Base-by-base conservation (phyloP, 345 rosid species). In the Euphorbia lathyris region DNA sequence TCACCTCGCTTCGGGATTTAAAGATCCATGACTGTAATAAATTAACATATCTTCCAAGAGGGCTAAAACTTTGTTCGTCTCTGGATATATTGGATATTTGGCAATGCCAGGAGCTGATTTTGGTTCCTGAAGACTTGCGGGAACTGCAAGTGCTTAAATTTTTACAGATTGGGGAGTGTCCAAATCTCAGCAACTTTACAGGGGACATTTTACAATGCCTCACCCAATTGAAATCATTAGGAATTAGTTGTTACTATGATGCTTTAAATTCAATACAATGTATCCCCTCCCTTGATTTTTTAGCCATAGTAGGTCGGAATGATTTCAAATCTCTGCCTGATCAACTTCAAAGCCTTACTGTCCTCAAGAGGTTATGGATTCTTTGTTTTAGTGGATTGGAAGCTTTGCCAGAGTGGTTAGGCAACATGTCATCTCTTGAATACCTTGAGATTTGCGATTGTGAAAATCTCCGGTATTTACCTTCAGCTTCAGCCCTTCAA, bases 401-500 rank as follows among this genome's bases (percentile, higher is more conserved):
- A 50, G 70, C 59, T 29, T 66, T 66, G 59, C 70, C 70, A 20
- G 70, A 66, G 16, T 66, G 70, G 70, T 30, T 66, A 9, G 70
- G 27, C 43, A 66, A 51, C 43, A 14, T 66, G 19, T 51, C 70
- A 4, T 66, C 70, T 6, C 58, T 66, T 22, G 9, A 66, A 17
- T 30, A 5, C 22, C 58, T 51, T 51, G 9, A 17, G 8, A 19
- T 66, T 51, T 0, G 0, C 0, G 1, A 17, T n/a, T 66, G 70
- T 14, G 14, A 29, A 7, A 66, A 51, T 17, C 23, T 66, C 7
- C 30, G 32, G 70, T 20, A 47, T 65, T 22, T 65, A 9, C 56
- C 57, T 1, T 27, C 55, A 19, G 52, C 57, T 23, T 19, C 17
- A 26, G 14, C 68, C 55, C 23, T n/a, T n/a, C n/a, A n/a, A n/a